Evolutionary conservation across 495 filamentous ascomycete species (phyloP).

Genomic region (Xanthoparmelia taractica): DNA sequence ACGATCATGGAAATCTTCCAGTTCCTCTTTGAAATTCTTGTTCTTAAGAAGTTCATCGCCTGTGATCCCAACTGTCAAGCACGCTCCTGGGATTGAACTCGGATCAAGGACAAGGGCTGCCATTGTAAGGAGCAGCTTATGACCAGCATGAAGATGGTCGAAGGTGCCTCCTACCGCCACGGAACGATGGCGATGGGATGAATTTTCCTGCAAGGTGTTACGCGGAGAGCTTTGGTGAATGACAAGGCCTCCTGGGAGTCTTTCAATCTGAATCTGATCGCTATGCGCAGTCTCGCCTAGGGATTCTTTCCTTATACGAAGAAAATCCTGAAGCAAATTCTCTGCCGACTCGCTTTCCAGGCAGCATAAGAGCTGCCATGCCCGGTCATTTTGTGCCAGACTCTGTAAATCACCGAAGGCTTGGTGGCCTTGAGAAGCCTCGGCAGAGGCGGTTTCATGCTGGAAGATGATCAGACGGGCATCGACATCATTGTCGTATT

Average conservation of each 20-base stretch:
- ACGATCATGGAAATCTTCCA: constrained; percentile 72
- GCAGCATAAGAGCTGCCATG: constrained; percentile 66
- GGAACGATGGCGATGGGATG: constrained; percentile 38
- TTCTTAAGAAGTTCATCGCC: constrained; percentile 76
- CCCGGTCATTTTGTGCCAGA: constrained; percentile 42
- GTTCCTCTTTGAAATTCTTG: constrained; percentile 74
- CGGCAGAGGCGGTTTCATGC: constrained; percentile 21
- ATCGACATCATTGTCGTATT: constrained; percentile 67
- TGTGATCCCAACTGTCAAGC: constrained; percentile 75
- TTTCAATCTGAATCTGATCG: constrained; percentile 21
- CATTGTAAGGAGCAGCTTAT: constrained; percentile 87
- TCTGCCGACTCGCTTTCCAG: constrained; percentile 53
- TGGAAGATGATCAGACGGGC: constrained; percentile 62
- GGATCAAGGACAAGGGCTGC: constrained; percentile 61
- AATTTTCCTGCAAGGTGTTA: constrained; percentile 21
- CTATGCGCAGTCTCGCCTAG: constrained; percentile 34
- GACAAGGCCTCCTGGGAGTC: constrained; percentile 42
- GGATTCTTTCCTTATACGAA: constrained; percentile 27
- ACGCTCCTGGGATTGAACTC: constrained; percentile 19
- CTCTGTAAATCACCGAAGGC: constrained; percentile 54
- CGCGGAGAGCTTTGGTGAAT: constrained; percentile 25
- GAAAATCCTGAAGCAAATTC: constrained; percentile 29
- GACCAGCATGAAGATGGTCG: constrained; percentile 92
- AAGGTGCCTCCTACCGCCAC: constrained; percentile 93
- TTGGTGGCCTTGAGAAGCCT: constrained; percentile 39